Percentiles rank a stretch among this genome's conserved stretches.
phyloP scores from a whole-genome alignment of 305 asterid species.

The Andrographis paniculata region DNA sequence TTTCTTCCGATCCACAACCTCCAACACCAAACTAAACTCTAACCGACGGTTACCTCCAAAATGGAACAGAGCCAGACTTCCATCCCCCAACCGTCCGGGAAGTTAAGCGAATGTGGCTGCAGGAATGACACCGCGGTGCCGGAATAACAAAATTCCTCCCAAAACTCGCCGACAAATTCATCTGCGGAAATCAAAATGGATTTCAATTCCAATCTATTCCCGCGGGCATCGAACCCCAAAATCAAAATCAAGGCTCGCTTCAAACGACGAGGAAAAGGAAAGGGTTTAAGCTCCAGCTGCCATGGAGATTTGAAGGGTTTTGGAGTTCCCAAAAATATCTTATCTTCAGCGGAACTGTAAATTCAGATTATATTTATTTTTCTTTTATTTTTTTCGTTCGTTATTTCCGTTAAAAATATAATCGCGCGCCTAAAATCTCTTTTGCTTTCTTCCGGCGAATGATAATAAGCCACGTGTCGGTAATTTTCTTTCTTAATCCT shows the following conservation, averaged over 20 bases:
- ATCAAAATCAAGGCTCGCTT: constrained; percentile 19
- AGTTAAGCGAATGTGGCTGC: constrained; percentile 30
- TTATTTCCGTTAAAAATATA: constrained; percentile 21
- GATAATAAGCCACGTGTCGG: constrained; percentile 14
- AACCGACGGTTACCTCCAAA: constrained; percentile 35
- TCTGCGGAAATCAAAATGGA: constrained; percentile 11
- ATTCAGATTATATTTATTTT: constrained; percentile 1
- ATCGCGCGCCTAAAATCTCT: constrained; percentile 22
- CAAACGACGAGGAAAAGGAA: background rate
- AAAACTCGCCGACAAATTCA: constrained; percentile 54
- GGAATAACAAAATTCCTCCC: constrained; percentile 51
- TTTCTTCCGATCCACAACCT: too few species aligned
- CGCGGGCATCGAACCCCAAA: constrained; percentile 16
- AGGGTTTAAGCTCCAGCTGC: constrained; percentile 14
- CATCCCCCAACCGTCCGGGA: constrained; percentile 24
- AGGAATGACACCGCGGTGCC: constrained; percentile 37
- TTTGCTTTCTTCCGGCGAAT: constrained; percentile 10
- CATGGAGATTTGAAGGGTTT: constrained; percentile 4
- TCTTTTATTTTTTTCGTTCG: constrained; percentile 13
- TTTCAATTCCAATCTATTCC: constrained; percentile 10
- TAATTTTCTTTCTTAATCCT: constrained; percentile 3
- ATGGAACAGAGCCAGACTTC: constrained; percentile 27
- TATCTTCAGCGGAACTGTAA: constrained; percentile 20
- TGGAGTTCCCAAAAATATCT: constrained; percentile 23
- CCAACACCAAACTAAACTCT: background rate